A percentile compares a stretch with the other conserved stretches of the same genome.
These are phyloP conservation scores for Syzygium grande DNA, from an alignment of 345 rosid genomes.

Conservation along the genomic window DNA sequence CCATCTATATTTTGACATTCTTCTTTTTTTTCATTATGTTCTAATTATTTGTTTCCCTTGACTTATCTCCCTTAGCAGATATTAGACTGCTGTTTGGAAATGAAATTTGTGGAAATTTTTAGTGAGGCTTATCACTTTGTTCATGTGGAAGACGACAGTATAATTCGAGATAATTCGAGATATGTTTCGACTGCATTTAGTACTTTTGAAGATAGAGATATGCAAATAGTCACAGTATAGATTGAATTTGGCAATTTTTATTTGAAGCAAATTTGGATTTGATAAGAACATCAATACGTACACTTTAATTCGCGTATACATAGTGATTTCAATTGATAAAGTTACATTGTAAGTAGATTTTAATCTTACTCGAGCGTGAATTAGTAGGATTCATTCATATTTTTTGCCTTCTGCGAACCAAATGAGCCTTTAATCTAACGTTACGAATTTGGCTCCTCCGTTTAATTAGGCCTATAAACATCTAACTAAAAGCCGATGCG, in stretches of 20 bases:
- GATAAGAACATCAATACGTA: not conserved
- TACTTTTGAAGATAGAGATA: not conserved
- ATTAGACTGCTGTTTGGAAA: not conserved
- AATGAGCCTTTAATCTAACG: not conserved
- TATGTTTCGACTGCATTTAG: not conserved
- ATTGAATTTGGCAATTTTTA: not conserved
- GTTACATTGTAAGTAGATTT: not conserved
- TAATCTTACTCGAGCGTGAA: rapidly evolving
- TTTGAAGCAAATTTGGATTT: rapidly evolving
- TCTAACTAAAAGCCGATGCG: not conserved
- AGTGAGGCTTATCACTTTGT: not conserved
- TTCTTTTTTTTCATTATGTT: not conserved
- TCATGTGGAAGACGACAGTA: not conserved
- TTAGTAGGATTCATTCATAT: rapidly evolving
- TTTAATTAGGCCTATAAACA: not conserved
- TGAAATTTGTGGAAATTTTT: not conserved
- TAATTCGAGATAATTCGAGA: not conserved
- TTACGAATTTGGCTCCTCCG: not conserved
- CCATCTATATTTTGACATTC: not conserved
- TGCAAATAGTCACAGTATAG: not conserved
- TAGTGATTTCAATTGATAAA: not conserved
- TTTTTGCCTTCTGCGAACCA: not conserved
- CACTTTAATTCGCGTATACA: not conserved
- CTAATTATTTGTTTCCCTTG: not conserved
- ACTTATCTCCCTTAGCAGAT: not conserved